These are phyloP conservation scores for Cruciata laevipes DNA, from an alignment of 257 asterid species.

Conservation along the genomic window DNA sequence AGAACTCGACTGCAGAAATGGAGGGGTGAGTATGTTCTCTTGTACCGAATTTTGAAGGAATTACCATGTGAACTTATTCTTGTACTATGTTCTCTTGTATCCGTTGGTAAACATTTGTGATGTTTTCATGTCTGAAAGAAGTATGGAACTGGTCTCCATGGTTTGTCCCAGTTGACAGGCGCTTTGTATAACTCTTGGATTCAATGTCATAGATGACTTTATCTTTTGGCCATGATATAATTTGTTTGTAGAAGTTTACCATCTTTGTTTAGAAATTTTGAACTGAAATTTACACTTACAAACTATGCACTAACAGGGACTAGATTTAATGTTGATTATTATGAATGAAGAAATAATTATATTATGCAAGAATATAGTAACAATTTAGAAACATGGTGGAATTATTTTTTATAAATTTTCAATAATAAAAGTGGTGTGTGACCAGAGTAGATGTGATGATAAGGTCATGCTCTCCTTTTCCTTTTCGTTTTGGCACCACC, in stretches of 20 bases:
- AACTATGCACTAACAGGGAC: no score
- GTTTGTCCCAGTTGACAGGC: not conserved
- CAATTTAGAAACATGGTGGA: no score
- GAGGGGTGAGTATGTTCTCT: not conserved
- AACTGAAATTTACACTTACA: no score
- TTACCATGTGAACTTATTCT: not conserved
- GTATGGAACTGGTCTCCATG: not conserved
- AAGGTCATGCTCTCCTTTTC: not conserved
- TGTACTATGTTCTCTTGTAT: not conserved
- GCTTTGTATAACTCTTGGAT: not conserved
- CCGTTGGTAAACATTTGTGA: not conserved
- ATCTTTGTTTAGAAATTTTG: no score
- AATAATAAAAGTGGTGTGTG: no score
- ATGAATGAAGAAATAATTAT: no score
- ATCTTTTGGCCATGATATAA: not conserved
- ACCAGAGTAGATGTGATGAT: not conserved
- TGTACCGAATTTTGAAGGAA: not conserved
- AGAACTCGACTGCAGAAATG: not conserved
- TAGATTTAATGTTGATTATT: no score
- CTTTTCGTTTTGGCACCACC: not conserved
- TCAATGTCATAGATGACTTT: not conserved
- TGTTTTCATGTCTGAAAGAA: not conserved
- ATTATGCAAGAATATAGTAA: no score
- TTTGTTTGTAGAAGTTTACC: no score
- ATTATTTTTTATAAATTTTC: no score